Evolutionary conservation across 495 filamentous ascomycete genomes (phyloP), one percentile per base, ranked within the genome.

Genomic region (Daldinia vernicosa): DNA sequence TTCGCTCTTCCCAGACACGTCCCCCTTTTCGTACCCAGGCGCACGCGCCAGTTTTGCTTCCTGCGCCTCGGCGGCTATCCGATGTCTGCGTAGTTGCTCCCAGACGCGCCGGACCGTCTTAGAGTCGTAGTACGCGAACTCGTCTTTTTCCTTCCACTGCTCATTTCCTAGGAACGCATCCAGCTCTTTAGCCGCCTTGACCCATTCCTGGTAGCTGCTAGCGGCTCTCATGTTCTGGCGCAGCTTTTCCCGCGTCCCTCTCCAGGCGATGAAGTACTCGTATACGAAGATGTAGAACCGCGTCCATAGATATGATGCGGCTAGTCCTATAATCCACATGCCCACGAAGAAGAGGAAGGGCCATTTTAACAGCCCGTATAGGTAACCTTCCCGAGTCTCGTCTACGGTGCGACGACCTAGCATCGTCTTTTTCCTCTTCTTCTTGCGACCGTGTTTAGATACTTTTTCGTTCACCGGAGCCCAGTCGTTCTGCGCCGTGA

Each of bases 61-160:
- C 61, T 87, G 86, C 8, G 75, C 82, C 65, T 93, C 88, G 12
- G 88, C 87, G 63, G 83, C 82, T 66, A 80, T 74, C 32, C 91
- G 84, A 35, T 83, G 78, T 71, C 80, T 85, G 63, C 82, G 88
- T 78, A 98, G 84, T 79, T 98, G 91, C 15, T 88, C 84, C 69
- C 88, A 85, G 35, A 94, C 92, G 67, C 89, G 88, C 60, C 83
- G 86, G 37, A 98, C 87, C 5, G 93, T 98, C 65, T 89, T 86
- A 64, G 88, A 88, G 78, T 98, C 93, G 75, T 99, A 99, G 80
- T 98, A 98, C 14, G 94, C 95, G 81, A 94, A 98, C 61, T 92
- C 93, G 67, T 97, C 93, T 22, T 84, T 84, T 72, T 90, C 85
- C 79, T 94, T 98, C 96, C 96, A 99, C 63, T 82, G 75, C 66